phyloP scores from a whole-genome alignment of 2,329 filamentous ascomycete species.

The Clonostachys solani region DNA sequence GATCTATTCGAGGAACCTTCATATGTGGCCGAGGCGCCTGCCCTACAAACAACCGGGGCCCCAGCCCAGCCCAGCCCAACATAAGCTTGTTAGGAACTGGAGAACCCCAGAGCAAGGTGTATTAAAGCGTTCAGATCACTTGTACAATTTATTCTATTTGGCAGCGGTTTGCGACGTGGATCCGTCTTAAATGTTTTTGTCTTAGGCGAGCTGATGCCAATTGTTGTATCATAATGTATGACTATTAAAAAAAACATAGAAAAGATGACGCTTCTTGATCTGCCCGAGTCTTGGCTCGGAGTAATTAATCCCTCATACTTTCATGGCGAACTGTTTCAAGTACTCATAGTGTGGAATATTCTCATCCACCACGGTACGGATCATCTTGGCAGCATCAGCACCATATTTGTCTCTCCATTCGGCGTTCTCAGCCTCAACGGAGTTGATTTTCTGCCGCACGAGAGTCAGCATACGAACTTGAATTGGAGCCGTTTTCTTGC shows the following conservation, averaged over 20 bases:
- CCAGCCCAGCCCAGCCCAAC: neutral
- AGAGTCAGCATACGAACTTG: conserved; percentile 2
- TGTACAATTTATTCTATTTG: too few species aligned
- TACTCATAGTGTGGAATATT: conserved; percentile 77
- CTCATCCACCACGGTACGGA: conserved; percentile 65
- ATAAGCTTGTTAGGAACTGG: neutral
- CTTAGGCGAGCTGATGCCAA: too few species aligned
- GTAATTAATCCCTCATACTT: conserved; percentile 31
- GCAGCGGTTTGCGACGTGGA: too few species aligned
- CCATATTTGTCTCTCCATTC: conserved; percentile 76
- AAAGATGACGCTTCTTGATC: neutral
- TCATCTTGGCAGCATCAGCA: conserved; percentile 63
- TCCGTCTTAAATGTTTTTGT: too few species aligned
- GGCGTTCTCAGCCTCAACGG: conserved; percentile 60
- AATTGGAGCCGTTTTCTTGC: neutral
- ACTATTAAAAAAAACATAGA: conserved; percentile 4
- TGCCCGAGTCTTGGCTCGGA: too few species aligned
- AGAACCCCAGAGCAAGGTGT: too few species aligned
- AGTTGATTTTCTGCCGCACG: conserved; percentile 51
- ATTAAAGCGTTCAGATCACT: too few species aligned
- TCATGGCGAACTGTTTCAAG: conserved; percentile 71
- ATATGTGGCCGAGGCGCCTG: conserved; percentile 7
- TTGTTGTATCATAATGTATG: conserved; percentile 19
- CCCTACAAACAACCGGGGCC: too few species aligned
- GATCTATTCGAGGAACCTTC: conserved; percentile 25